Base-by-base conservation (phyloP, 306 rosid species). In the Lathyrus tuberosus region DNA sequence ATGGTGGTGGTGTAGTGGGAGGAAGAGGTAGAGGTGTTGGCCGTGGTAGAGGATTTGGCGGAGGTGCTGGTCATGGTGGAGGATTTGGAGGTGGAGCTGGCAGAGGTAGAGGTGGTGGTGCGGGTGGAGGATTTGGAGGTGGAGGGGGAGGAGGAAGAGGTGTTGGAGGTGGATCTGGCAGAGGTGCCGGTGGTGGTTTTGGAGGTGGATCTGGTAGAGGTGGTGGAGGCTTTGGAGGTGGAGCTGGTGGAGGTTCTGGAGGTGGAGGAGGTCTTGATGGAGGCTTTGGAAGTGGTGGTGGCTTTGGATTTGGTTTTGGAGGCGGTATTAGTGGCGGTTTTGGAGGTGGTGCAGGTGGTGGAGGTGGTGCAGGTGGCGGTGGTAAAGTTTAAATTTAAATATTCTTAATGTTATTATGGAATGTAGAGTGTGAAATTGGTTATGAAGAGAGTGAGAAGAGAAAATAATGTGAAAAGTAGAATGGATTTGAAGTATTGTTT, bases 81-180 rank as follows among this genome's bases (percentile, higher is more conserved):
- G 66, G 66, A 35, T 7, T 35, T 35, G 40, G 40, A 35, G 40
- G 40, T 35, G 40, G 40, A 33, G 38, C 9, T 33, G 38, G 38
- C 2, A 33, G 38, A 33, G 38, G 38, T 6, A 33, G 9, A 33
- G 38, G 38, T 6, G 38, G 38, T 33, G 38, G 37, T 4, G 37
- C 1, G 1, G 5, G 5, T 31, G 37, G 37, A 31, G 37, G 37
- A 2, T 51, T 15, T 0, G 74, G 82, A 0, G 66, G 37, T 0
- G 71, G 70, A n/a, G n/a, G n/a, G n/a, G n/a, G n/a, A 2, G 67
- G 22, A 0, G 69, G 76, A 3, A 10, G 5, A 0, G 67, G 74
- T 2, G 66, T 12, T 0, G 81, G 78, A 0, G 72, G 43, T 2
- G 69, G 80, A 2, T 80, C 56, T n/a, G 86, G 87, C 1, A 13